Percentiles rank a stretch among this genome's conserved stretches.
phyloP scores from a whole-genome alignment of 2,329 filamentous ascomycete species.

The Sclerotinia subarctica region DNA sequence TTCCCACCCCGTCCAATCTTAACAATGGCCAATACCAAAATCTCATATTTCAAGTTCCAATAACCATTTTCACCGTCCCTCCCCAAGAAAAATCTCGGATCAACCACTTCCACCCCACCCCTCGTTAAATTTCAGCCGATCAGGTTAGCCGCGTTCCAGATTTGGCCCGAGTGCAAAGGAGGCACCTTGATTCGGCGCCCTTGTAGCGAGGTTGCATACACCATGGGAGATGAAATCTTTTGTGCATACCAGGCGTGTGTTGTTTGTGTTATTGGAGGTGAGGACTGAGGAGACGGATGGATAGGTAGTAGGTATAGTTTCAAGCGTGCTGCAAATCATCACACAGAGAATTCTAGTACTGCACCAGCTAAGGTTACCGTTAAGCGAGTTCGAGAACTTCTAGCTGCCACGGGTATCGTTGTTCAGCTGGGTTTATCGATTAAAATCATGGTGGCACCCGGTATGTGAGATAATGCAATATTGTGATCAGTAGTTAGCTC shows the following conservation, averaged over 20 bases:
- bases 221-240: background rate
- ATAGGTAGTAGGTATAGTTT: background rate
- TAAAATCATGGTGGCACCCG: background rate
- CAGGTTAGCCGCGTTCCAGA: conserved; percentile 28
- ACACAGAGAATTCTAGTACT: background rate
- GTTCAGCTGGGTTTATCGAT: conserved; percentile 1
- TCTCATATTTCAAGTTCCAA: background rate
- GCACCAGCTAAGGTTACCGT: background rate
- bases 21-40: background rate
- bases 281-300: background rate
- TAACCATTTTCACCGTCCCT: background rate
- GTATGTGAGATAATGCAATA: background rate
- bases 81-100: background rate
- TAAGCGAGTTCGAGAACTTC: background rate
- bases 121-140: conserved; percentile 36
- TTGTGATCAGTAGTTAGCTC: background rate
- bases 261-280: background rate
- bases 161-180: conserved; percentile 3
- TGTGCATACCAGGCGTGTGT: background rate
- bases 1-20: background rate
- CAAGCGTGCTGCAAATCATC: background rate
- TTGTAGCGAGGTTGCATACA: conserved; percentile 26
- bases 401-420: background rate
- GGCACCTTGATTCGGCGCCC: conserved; percentile 25
- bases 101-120: background rate